Evolutionary conservation across 2,329 filamentous ascomycete species (phyloP).

Genomic region (Aspergillus sp.): DNA sequence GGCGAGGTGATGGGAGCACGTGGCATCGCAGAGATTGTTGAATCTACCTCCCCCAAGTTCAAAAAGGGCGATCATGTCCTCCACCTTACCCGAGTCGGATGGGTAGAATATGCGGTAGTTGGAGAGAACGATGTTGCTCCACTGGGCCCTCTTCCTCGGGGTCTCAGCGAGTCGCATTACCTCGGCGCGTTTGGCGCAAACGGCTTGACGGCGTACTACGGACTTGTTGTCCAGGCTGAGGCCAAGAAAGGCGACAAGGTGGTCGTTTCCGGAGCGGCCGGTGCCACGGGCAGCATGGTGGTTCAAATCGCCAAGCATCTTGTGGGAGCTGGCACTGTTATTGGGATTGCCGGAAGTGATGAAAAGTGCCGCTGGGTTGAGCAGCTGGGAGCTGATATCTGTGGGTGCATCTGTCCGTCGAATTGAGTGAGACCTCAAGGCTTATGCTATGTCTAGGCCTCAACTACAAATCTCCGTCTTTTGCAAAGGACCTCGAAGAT

Average conservation of each 20-base stretch:
- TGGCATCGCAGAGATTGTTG: background rate
- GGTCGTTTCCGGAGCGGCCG: constrained; percentile 50
- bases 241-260: constrained; percentile 34
- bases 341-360: constrained; percentile 11
- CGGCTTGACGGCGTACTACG: background rate
- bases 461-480: background rate
- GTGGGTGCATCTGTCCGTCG: background rate
- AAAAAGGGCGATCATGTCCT: background rate
- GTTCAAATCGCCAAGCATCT: constrained; percentile 53
- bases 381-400: constrained; percentile 11
- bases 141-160: background rate
- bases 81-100: background rate
- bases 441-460: background rate
- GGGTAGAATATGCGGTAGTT: background rate
- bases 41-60: background rate
- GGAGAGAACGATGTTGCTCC: background rate
- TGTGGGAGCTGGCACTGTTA: constrained; percentile 11
- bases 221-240: background rate
- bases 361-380: constrained; percentile 11
- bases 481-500: constrained; percentile 2
- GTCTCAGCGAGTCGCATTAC: background rate
- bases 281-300: constrained; percentile 48
- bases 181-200: background rate
- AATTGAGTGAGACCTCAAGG: background rate
- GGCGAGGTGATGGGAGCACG: background rate